Evolutionary conservation across 108 stramenopile species (phyloP), one percentile per base, ranked within the genome.

Genomic region (Thalassiosira profunda): DNA sequence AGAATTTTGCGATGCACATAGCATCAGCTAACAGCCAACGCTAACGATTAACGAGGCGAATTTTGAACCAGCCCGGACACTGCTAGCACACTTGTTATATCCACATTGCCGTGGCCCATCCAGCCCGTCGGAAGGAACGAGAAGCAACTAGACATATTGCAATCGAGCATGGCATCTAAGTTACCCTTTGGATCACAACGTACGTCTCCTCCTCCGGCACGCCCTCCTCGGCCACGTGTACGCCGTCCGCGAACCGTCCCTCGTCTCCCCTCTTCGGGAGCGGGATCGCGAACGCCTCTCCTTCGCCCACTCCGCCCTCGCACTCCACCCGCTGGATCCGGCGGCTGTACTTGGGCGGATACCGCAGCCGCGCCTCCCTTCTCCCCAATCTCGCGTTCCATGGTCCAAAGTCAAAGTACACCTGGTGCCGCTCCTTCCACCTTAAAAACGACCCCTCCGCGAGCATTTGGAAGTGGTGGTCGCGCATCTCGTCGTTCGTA

Each of bases 401-500:
- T 15, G 59, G 67, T 18, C 84, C 93, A 67, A 96, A 87, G 36
- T 55, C 49, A 74, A 97, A 94, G 58, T 91, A 84, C 25, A 94
- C 63, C 51, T 96, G 97, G 70, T 97, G 92, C 7, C 98, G 82
- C 72, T 98, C 99, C 84, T 96, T 97, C 99, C 99, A 99, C 24
- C 92, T 66, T 51, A 97, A 59, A 83, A 99, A 98, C 6, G 65
- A 82, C 10, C 90, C 77, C 28, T 87, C 91, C 9, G 88, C 86
- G 29, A 97, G 67, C 96, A 99, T 96, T 67, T 91, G 90, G 78
- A 98, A 98, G 70, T 96, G 94, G 81, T 99, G 99, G 84, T 99
- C 99, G 43, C 99, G 73, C 98, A 99, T 97, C 70, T 98, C 97
- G 63, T 99, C 99, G 77, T 98, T 99, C 5, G 95, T 96, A 12